Conservation (phyloP, 208 protist genomes). For the Acanthamoeba rhysodes region DNA sequence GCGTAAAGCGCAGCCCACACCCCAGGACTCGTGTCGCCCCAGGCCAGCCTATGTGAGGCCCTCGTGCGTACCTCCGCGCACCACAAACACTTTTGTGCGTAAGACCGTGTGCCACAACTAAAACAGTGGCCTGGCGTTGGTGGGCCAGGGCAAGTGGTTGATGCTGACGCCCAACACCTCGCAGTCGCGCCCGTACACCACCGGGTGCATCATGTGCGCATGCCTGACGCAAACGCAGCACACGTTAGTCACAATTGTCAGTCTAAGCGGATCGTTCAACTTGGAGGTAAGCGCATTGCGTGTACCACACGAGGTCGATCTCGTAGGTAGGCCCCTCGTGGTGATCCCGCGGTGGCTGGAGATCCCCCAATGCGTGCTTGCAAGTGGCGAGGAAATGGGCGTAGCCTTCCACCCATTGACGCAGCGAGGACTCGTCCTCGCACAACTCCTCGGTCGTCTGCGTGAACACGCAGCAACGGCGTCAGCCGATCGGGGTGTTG, state of each 20-base stretch:
- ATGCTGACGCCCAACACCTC: not conserved
- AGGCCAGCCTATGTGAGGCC: no score
- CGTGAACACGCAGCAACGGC: no score
- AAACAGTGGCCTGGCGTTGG: no score
- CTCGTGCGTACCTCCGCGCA: no score
- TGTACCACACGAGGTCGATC: slow-evolving; percentile 31
- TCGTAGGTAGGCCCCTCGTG: not conserved
- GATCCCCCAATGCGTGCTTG: not conserved
- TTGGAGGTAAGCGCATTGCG: no score
- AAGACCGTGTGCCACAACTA: no score
- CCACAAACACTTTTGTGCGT: no score
- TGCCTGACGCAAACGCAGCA: not conserved
- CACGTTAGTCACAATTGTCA: no score
- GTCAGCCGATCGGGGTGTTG: no score
- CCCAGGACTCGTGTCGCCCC: no score
- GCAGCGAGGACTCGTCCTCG: not conserved
- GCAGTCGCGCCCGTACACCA: slow-evolving; percentile 5
- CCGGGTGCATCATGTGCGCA: slow-evolving; percentile 39
- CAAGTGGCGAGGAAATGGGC: not conserved
- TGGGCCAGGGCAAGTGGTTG: slow-evolving; percentile 25
- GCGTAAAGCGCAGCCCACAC: no score
- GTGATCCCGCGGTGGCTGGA: not conserved
- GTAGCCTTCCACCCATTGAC: not conserved
- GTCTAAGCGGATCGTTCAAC: no score
- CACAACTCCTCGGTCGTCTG: slow-evolving; percentile 1